Base-by-base conservation (phyloP, 2,329 filamentous ascomycete genomes). In the Apiospora kogelbergensis region DNA sequence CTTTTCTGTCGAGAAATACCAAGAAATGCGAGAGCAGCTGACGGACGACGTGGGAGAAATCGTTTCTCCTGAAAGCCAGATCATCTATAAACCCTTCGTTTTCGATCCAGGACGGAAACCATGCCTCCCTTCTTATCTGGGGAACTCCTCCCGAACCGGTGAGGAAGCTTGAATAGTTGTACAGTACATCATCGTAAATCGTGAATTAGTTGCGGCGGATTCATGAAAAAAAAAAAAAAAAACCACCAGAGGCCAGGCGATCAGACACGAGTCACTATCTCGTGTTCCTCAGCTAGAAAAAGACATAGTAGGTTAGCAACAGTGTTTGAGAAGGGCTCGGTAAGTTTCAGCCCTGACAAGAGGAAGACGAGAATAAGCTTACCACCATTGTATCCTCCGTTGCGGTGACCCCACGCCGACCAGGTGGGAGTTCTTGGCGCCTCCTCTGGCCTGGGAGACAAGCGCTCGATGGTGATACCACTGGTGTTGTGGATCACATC, bases 231-330 rank as follows among this genome's bases (percentile, higher is more conserved):
- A 37, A 13, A 26, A 37, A 9, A 60, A 13, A 37, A 60, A 11
- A 37, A 13, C 26, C 53, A 64, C 37, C 13, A 33, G 24, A 7
- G 17, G 17, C 20, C 11, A 66, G 24, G 45, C 15, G 63, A 65
- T 71, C 68, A 75, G 67, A 71, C 57, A 71, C 73, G 73, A 68
- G 69, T 70, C 60, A 41, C 67, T 74, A 75, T 74, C 70, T 75
- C 73, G 70, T 75, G 70, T 57, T 75, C 73, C 57, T 75, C 73
- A 20, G 71, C 73, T 73, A 13, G 37, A 30, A 37, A 20, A 11
- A 42, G 11, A 2, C 30, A 40, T 17, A 5, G 17, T 40, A 24
- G 20, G 65, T 57, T 44, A 68, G n/a, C n/a, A 30, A 40, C 20
- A 67, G 63, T 67, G 48, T 20, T 42, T 65, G 46, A 17, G 33